These are phyloP conservation scores for Pichia nakasei DNA, from an alignment of 805 yeast species.

Conservation along the genomic window DNA sequence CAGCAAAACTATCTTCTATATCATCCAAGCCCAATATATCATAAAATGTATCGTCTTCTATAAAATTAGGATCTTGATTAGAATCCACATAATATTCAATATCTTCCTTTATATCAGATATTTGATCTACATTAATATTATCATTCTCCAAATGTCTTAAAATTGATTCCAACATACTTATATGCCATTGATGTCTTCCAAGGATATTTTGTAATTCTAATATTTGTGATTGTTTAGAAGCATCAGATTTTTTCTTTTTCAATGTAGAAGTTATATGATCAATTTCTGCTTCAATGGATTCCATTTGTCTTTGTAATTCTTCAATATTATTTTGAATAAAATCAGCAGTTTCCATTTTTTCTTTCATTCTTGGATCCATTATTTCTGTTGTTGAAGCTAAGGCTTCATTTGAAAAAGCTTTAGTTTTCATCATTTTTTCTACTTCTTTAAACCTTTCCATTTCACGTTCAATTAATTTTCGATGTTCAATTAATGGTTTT, in stretches of 20 bases:
- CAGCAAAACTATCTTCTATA: conserved; percentile 24
- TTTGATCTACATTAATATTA: conserved; percentile 65
- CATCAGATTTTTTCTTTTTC: conserved; percentile 50
- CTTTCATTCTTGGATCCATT: conserved; percentile 72
- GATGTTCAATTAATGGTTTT: conserved; percentile 67
- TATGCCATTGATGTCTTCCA: conserved; percentile 74
- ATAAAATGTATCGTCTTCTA: conserved; percentile 88
- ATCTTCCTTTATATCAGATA: conserved; percentile 76
- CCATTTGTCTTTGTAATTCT: conserved; percentile 74
- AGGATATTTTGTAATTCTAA: conserved; percentile 53
- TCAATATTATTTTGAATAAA: conserved; percentile 68
- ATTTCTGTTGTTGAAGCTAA: conserved; percentile 48
- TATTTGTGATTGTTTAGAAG: conserved; percentile 45
- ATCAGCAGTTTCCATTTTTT: conserved; percentile 61
- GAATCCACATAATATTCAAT: conserved; percentile 89
- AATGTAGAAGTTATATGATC: conserved; percentile 42
- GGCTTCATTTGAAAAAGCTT: conserved; percentile 91
- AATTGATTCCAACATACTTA: conserved; percentile 66
- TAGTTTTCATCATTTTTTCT: conserved; percentile 87
- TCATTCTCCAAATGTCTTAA: conserved; percentile 73
- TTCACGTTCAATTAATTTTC: conserved; percentile 59
- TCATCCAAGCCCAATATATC: conserved; percentile 73
- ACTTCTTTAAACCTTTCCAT: conserved; percentile 96
- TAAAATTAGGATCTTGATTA: conserved; percentile 86
- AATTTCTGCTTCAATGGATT: conserved; percentile 64